A percentile compares a stretch with the other conserved stretches of the same genome.
Evolutionary conservation across 148 eudicot genomes (phyloP).

Genomic region (Agrostemma githago): DNA sequence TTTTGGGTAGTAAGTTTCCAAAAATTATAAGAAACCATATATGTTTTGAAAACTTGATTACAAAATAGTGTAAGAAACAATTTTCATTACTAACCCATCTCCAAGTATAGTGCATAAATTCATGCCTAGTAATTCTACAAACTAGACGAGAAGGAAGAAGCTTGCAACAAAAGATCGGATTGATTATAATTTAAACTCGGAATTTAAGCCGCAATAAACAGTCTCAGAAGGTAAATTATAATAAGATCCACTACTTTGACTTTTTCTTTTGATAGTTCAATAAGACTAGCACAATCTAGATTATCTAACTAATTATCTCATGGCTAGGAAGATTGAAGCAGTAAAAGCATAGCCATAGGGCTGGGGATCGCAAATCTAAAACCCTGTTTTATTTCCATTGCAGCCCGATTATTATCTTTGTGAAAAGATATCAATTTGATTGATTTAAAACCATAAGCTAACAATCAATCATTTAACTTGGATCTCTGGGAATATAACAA

Average conservation of each 20-base stretch:
- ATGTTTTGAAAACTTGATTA: too few species aligned
- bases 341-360: background rate
- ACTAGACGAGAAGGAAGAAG: background rate
- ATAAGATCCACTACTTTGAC: background rate
- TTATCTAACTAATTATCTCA: background rate
- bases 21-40: too few species aligned
- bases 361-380: conserved; percentile 3
- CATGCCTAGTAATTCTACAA: background rate
- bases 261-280: background rate
- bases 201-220: background rate
- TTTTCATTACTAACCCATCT: background rate
- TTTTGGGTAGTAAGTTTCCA: too few species aligned
- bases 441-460: background rate
- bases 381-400: background rate
- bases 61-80: too few species aligned
- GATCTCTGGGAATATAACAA: background rate
- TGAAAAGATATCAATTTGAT: background rate
- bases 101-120: background rate
- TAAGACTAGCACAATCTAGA: background rate
- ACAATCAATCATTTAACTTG: background rate
- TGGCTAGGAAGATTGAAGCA: background rate
- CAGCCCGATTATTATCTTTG: background rate
- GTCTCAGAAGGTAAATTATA: background rate
- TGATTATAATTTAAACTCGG: background rate
- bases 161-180: background rate